Base-by-base conservation (phyloP, 768 basidiomycete species). In the Ramaria sp. region DNA sequence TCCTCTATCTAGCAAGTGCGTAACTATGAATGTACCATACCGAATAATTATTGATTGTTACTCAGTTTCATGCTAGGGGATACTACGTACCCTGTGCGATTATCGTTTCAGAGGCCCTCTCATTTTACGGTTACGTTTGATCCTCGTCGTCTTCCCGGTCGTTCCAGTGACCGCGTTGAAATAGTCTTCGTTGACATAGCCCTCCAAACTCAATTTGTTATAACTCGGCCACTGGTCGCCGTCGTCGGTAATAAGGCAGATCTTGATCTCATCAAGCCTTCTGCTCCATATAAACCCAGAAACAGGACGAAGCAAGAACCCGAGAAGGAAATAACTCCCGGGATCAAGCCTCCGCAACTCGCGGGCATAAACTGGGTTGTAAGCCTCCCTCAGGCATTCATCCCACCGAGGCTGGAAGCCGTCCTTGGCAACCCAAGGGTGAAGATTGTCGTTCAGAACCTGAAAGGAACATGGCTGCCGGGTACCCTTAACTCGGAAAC, bases 211-310 rank as follows among this genome's bases (percentile, higher is more conserved):
- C 70, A 68, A 2, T 82, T 82, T 63, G 61, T 75, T 39, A 80
- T 82, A 53, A 71, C 72, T 0, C 75, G 82, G 1, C 65, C 62
- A 6, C 60, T 83, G 1, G 56, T 61, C 24, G 80, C 75, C 10
- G 74, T 74, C 5, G 74, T 81, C 31, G 82, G 82, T 0, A 73
- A 70, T 9, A 60, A 64, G 24, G 75, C 71, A 9, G 81, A 83
- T 60, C 71, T 79, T 49, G 77, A 78, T 15, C 66, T 67, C 1
- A 67, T 83, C 27, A 70, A 71, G 55, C 71, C 81, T 0, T 70
- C 63, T 42, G 69, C 71, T 0, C 77, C 79, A 1, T 83, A 80
- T 56, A 67, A 63, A 19, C 66, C 62, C 0, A 61, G 39, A 7
- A 52, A 59, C 17, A 63, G 33, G 4, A 37, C 42, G 4, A 46